Base-by-base conservation (phyloP, 352 stramenopile genomes). In the Globisporangium barbulae region DNA sequence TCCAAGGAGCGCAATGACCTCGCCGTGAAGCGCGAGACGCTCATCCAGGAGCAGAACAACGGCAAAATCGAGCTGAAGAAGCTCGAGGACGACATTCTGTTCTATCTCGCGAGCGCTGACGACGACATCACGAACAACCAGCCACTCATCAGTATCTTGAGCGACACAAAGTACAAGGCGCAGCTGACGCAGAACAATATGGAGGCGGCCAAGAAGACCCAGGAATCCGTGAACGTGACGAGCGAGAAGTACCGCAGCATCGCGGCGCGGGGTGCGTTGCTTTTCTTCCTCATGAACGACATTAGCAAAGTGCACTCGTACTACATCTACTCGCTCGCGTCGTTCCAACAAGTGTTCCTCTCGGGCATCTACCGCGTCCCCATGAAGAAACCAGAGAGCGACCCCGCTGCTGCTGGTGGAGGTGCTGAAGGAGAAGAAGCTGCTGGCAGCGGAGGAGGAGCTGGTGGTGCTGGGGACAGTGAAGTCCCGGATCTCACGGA, bases 81-180 rank as follows among this genome's bases (percentile, higher is more conserved):
- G 63, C 78, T 98, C 19, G 94, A 98, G 64, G 94, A 98, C 60
- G 93, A 97, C 49, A 98, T 98, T 61, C 70, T 98, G 9, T 96
- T 95, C 64, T 97, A 97, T 63, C 74, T 98, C 4, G 93, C 96
- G n/a, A 98, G 83, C 61, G 93, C 93, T 0, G 90, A 98, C 74
- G 97, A 97, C 48, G 95, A 99, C 74, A 99, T 99, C 64, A 98
- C 94, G 31, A 97, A 98, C 77, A 98, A 99, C 74, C 94, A 98
- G 59, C 91, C 96, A 44, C 74, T 98, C 8, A 98, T 98, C 69
- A 91, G 96, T 49, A 97, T 97, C 64, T 67, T 98, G n/a, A 97
- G 97, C 64, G 84, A 98, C 63, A 98, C 94, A 0, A 98, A 98
- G 69, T 81, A 91, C 65, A 98, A 98, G 66, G 90, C 91, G 13